Conservation (phyloP, 179 eudicot species). For the Gypsophila paniculata region DNA sequence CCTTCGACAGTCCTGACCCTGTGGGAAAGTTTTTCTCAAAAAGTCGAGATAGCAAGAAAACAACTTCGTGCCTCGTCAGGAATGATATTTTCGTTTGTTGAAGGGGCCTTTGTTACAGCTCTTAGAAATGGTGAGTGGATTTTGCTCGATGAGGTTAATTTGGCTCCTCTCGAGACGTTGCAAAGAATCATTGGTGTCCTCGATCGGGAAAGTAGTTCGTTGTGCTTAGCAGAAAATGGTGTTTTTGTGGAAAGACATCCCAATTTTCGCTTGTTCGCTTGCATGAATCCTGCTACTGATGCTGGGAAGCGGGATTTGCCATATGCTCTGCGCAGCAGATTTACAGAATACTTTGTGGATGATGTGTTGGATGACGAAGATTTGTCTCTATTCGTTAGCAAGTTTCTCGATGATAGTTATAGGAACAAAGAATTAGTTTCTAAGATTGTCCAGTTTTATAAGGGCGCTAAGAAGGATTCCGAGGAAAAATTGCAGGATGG, state of each 20-base stretch:
- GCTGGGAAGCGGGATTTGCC: conserved; percentile 98
- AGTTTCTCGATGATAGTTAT: conserved; percentile 51
- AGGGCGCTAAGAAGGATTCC: conserved; percentile 77
- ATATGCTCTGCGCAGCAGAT: conserved; percentile 65
- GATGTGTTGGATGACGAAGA: conserved; percentile 83
- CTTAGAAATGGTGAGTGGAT: conserved; percentile 93
- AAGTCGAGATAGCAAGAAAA: conserved; percentile 54
- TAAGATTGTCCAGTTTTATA: conserved; percentile 68
- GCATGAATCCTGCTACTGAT: conserved; percentile 99
- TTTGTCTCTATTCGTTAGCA: conserved; percentile 57
- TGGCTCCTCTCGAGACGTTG: conserved; percentile 96
- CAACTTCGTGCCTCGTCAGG: conserved; percentile 70
- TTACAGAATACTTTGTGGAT: conserved; percentile 90
- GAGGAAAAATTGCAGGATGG: conserved; percentile 92
- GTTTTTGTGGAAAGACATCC: conserved; percentile 69
- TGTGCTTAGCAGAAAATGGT: conserved; percentile 95
- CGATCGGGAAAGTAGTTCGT: conserved; percentile 80
- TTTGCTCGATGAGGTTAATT: conserved; percentile 94
- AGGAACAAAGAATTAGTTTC: conserved; percentile 40
- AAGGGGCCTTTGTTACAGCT: conserved; percentile 91
- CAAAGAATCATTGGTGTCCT: conserved; percentile 92
- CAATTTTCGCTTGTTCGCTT: conserved; percentile 84
- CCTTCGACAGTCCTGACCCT: conserved; percentile 40
- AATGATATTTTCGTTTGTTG: conserved; percentile 92
- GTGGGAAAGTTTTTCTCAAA: conserved; percentile 59